A percentile compares a stretch with the other conserved stretches of the same genome.
These are phyloP conservation scores for Sugiyamaella castrensis DNA, from an alignment of 1,139 yeast genomes.

Conservation along the genomic window DNA sequence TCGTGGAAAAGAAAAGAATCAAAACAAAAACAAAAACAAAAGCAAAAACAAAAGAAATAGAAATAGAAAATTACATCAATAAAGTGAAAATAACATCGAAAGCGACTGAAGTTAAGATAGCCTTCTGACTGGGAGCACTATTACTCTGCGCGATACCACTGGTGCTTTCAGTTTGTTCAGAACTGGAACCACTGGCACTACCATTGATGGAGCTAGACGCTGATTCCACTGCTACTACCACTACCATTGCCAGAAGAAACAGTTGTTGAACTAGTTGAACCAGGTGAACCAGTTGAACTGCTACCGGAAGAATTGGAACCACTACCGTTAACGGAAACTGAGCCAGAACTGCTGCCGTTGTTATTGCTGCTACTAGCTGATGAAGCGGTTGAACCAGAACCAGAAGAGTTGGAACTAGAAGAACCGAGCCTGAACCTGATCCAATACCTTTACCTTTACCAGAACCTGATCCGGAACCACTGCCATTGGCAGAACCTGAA, in stretches of 20 bases:
- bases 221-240: neutral
- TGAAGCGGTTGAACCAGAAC: neutral
- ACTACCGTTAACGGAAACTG: neutral
- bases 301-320: slow-evolving; percentile 2
- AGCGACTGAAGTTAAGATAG: neutral
- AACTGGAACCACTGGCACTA: neutral
- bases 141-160: neutral
- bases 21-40: slow-evolving; percentile 5
- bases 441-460: neutral
- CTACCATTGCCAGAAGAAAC: neutral
- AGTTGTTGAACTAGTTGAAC: neutral
- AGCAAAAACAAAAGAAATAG: neutral
- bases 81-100: slow-evolving; percentile 8
- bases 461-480: slow-evolving; percentile 5
- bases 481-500: slow-evolving; percentile 13
- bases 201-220: neutral
- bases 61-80: slow-evolving; percentile 4
- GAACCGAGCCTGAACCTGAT: neutral
- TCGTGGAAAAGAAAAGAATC: no score
- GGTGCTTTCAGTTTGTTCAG: neutral
- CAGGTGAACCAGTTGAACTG: slow-evolving; percentile 1
- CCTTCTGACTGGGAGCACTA: slow-evolving; percentile 4
- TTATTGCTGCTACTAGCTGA: neutral
- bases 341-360: neutral
- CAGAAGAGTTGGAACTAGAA: neutral